phyloP scores from a whole-genome alignment of 2,329 filamentous ascomycete species.

The Coniochaeta sp. region DNA sequence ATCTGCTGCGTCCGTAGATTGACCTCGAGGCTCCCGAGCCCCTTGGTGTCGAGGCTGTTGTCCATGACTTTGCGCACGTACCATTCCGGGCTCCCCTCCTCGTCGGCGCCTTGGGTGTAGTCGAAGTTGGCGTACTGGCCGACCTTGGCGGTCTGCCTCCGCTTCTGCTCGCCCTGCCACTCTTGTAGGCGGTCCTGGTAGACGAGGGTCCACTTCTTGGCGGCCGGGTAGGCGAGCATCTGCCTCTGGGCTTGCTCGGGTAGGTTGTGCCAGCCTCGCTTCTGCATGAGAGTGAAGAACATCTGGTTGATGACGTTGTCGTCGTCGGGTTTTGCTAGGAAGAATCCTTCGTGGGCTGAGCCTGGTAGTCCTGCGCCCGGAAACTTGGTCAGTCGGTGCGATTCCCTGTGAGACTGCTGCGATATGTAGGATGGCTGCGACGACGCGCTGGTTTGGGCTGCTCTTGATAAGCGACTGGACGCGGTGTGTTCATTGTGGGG shows the following conservation, averaged over 20 bases:
- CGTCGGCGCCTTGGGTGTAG: conserved; percentile 73
- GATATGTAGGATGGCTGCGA: conserved; percentile 49
- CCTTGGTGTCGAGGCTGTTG: conserved; percentile 85
- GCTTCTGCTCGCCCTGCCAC: conserved; percentile 89
- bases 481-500: conserved; percentile 29
- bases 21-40: conserved; percentile 87
- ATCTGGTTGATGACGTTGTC: conserved; percentile 83
- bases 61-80: conserved; percentile 97
- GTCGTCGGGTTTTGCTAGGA: conserved; percentile 68
- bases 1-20: conserved; percentile 94
- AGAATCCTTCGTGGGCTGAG: conserved; percentile 39
- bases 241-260: conserved; percentile 90
- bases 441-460: conserved; percentile 47
- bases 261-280: conserved; percentile 93
- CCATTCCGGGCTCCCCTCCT: conserved; percentile 96
- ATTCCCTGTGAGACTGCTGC: conserved; percentile 42
- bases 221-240: conserved; percentile 90
- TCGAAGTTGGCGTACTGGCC: conserved; percentile 63
- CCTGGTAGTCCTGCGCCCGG: conserved; percentile 23
- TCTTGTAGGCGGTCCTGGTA: conserved; percentile 92
- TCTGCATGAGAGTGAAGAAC: conserved; percentile 92
- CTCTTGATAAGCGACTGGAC: conserved; percentile 38
- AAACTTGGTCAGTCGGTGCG: conserved; percentile 50
- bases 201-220: conserved; percentile 96
- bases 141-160: conserved; percentile 65